A percentile compares a stretch with the other conserved stretches of the same genome.
phyloP scores from a whole-genome alignment of 805 yeast genomes.

The Scheffersomyces lignosus region DNA sequence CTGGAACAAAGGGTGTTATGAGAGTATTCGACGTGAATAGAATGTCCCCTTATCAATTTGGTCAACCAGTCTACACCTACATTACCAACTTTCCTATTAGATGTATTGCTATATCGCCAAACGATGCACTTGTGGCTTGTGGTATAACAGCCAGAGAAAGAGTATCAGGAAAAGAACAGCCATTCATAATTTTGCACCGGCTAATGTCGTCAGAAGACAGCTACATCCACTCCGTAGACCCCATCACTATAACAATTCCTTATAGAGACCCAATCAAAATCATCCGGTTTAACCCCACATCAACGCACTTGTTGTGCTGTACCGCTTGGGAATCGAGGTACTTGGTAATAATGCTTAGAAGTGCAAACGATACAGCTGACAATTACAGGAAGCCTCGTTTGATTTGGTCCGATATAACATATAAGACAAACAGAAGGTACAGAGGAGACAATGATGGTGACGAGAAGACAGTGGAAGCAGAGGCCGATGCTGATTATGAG shows the following conservation, averaged over 20 bases:
- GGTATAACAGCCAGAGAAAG: slow-evolving; percentile 83
- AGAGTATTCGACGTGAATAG: slow-evolving; percentile 56
- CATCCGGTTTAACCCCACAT: slow-evolving; percentile 70
- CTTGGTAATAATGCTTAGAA: slow-evolving; percentile 66
- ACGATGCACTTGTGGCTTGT: slow-evolving; percentile 67
- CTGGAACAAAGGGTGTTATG: slow-evolving; percentile 72
- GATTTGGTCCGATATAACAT: slow-evolving; percentile 35
- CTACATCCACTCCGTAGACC: slow-evolving; percentile 40
- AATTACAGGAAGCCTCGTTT: slow-evolving; percentile 39
- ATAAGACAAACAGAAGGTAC: slow-evolving; percentile 9
- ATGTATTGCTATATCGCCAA: slow-evolving; percentile 69
- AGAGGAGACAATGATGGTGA: slow-evolving; percentile 14
- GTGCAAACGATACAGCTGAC: slow-evolving; percentile 50
- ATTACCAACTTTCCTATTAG: slow-evolving; percentile 73
- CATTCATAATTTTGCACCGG: slow-evolving; percentile 65
- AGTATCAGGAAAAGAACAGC: slow-evolving; percentile 67
- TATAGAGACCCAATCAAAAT: slow-evolving; percentile 82
- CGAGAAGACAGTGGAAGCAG: slow-evolving; percentile 4
- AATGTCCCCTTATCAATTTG: slow-evolving; percentile 35
- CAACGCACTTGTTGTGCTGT: slow-evolving; percentile 70
- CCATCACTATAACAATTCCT: slow-evolving; percentile 76
- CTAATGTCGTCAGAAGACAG: slow-evolving; percentile 10
- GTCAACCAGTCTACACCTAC: slow-evolving; percentile 67
- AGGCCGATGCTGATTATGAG: slow-evolving; percentile 16
- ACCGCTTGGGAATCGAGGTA: slow-evolving; percentile 78